Evolutionary conservation across 140 eudicot genomes (phyloP).

Genomic region (Bidens hawaiensis): DNA sequence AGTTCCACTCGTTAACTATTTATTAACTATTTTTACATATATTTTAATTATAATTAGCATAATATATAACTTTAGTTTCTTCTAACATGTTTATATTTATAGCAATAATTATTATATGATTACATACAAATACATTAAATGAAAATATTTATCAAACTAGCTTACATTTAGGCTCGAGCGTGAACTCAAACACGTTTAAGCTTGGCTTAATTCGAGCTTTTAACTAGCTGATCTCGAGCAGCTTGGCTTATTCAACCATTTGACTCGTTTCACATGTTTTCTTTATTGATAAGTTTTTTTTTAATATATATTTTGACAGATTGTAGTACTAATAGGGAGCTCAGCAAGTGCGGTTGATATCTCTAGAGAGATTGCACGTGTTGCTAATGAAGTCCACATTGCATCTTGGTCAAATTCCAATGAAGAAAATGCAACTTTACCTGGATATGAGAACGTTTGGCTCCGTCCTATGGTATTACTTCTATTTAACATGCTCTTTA

Average conservation of each 20-base stretch:
- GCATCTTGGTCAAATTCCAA: constrained; percentile 60
- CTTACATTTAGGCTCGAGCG: too few species aligned
- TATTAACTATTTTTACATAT: too few species aligned
- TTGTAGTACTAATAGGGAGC: constrained; percentile 80
- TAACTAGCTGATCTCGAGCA: too few species aligned
- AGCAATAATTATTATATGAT: too few species aligned
- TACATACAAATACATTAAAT: too few species aligned
- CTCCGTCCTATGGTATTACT: constrained; percentile 73
- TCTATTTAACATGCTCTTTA: neutral
- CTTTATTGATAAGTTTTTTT: neutral
- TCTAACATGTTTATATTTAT: too few species aligned
- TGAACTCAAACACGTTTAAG: too few species aligned
- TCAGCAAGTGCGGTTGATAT: constrained; percentile 89
- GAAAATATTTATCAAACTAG: too few species aligned
- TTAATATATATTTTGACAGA: constrained; percentile 30
- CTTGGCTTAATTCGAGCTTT: neutral
- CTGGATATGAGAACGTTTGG: constrained; percentile 71
- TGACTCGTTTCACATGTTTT: neutral
- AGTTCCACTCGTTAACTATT: too few species aligned
- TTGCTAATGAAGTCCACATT: constrained; percentile 84
- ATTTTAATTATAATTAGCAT: too few species aligned
- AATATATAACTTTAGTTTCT: too few species aligned
- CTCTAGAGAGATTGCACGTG: constrained; percentile 65
- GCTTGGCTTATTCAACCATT: neutral
- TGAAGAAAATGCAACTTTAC: constrained; percentile 31